Conservation (phyloP, 1,284 basidiomycete genomes). For the Xanthoconium separans region DNA sequence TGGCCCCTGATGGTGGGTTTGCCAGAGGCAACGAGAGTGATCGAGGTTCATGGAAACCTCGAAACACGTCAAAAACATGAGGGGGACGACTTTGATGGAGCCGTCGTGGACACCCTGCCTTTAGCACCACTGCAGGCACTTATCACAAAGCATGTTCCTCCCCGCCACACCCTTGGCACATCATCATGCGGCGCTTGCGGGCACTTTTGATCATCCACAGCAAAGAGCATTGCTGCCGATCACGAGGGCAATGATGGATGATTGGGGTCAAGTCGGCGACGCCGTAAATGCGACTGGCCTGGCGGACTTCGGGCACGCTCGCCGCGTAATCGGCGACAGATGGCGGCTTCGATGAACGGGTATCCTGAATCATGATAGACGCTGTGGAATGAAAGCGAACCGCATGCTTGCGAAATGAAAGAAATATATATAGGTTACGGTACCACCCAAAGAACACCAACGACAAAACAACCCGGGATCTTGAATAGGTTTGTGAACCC, state of each 20-base stretch:
- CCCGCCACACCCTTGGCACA: constrained; percentile 6
- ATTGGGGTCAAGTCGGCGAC: constrained; percentile 32
- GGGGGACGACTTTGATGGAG: constrained; percentile 11
- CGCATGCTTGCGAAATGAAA: constrained; percentile 15
- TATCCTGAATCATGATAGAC: constrained; percentile 13
- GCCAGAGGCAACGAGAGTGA: constrained; percentile 17
- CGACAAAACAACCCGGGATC: constrained; percentile 8
- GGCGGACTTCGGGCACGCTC: no score
- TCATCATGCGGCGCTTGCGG: constrained; percentile 7
- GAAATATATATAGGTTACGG: constrained; percentile 10
- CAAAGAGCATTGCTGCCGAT: constrained; percentile 26
- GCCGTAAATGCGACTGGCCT: constrained; percentile 20
- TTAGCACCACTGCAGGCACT: constrained; percentile 11
- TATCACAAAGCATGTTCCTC: constrained; percentile 4
- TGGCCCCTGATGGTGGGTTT: constrained; percentile 22
- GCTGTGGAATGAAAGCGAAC: constrained; percentile 8
- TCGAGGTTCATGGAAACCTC: constrained; percentile 11
- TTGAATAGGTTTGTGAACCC: constrained; percentile 1
- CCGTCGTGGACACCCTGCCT: constrained; percentile 14
- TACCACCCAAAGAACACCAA: constrained; percentile 14
- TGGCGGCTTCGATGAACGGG: constrained; percentile 10
- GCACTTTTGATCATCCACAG: constrained; percentile 10
- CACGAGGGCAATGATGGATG: constrained; percentile 21
- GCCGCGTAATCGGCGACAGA: constrained; percentile 27
- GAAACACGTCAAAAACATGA: constrained; percentile 32